phyloP scores from a whole-genome alignment of 257 asterid genomes.

The Buddleja alternifolia region DNA sequence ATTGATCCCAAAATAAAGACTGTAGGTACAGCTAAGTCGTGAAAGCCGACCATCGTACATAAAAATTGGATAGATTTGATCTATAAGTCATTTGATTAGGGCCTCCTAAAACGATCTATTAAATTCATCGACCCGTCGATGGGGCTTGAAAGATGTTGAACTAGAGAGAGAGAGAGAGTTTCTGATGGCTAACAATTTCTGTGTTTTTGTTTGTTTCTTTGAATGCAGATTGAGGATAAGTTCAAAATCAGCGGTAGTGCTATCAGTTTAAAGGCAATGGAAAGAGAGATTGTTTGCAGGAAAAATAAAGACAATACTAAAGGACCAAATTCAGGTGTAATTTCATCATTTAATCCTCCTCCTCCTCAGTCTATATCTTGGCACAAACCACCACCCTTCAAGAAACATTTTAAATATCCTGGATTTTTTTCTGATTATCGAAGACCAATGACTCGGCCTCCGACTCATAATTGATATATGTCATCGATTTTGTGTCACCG shows the following conservation, averaged over 20 bases:
- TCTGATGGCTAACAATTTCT: too few relatives aligned
- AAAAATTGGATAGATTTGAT: too few relatives aligned
- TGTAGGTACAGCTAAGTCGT: too few relatives aligned
- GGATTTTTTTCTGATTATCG: background rate
- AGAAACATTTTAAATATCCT: background rate
- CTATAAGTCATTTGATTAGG: too few relatives aligned
- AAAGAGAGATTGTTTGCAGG: background rate
- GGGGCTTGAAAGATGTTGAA: too few relatives aligned
- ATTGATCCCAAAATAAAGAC: too few relatives aligned
- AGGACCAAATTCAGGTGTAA: constrained; percentile 33
- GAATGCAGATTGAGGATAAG: constrained; percentile 25
- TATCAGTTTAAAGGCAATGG: background rate
- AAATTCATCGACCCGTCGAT: too few relatives aligned
- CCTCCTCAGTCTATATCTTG: background rate
- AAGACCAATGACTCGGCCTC: background rate
- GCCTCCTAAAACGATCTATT: too few relatives aligned
- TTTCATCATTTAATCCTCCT: background rate
- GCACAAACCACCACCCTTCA: background rate
- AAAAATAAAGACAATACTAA: background rate
- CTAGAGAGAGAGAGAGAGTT: too few relatives aligned
- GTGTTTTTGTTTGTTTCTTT: background rate
- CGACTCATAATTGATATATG: background rate
- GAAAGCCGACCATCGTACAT: too few relatives aligned
- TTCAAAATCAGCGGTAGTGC: background rate
- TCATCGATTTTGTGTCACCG: too few relatives aligned